Base-by-base conservation (phyloP, 2,329 filamentous ascomycete genomes). In the Thermothelomyces thermophilus region DNA sequence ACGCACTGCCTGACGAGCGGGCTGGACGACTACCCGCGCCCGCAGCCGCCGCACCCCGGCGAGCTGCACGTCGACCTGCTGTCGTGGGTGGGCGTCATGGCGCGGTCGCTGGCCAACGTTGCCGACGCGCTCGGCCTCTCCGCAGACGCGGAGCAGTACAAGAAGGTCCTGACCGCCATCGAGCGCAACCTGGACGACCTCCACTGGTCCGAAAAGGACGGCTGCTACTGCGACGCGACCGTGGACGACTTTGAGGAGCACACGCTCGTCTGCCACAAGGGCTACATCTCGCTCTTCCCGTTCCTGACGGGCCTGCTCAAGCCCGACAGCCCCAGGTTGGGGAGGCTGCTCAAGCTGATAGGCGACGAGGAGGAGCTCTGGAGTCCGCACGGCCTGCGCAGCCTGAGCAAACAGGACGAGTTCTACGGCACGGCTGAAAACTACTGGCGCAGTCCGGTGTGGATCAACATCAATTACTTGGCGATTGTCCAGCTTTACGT, bases 31-130 rank as follows among this genome's bases (percentile, higher is more conserved):
- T 98, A 97, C 64, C 93, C 93, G 43, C 87, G 93, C 42, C 79
- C 93, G 8, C 88, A 95, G 67, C 90, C 93, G 13, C 93, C 93
- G 22, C 90, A 96, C 66, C 91, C 93, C 0, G 91, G 89, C 62
- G 93, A 98, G 79, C 78, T 98, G 43, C 91, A 98, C 66, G 84
- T 94, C 26, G 93, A 98, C 68, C 76, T 97, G 47, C 86, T 98
- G 66, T 87, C 87, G 46, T 98, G 93, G 93, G 86, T 98, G 70
- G 93, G 91, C n/a, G 81, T 96, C 72, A 95, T 96, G 88, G 85
- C 87, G 35, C 83, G 85, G 57, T 85, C 86, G n/a, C 79, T 98
- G 48, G 77, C 82, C 60, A 87, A 85, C 58, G 87, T 96, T 59
- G 88, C 90, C 1, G 72, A 80, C 40, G 80, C 82, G 22, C 76